phyloP scores from a whole-genome alignment of 208 protist genomes.

The Crithidia acanthocephali region DNA sequence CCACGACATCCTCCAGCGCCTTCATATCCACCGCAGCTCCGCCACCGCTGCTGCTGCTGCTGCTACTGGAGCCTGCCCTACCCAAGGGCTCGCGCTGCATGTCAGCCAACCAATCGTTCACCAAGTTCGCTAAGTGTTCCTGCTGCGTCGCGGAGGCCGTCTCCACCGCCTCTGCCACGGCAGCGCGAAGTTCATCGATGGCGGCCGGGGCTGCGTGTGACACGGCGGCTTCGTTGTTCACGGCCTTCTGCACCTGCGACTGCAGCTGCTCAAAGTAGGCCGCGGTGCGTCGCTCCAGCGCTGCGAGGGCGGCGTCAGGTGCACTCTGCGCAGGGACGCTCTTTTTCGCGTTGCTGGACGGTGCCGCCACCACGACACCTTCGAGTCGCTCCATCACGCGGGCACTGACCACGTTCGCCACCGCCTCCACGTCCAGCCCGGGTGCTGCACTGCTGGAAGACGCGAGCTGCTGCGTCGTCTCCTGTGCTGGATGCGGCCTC shows the following conservation, averaged over 20 bases:
- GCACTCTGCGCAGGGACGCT: not conserved
- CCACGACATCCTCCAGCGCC: conserved; percentile 51
- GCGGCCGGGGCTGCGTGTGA: not conserved
- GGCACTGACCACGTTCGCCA: conserved; percentile 29
- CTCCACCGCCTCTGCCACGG: conserved; percentile 54
- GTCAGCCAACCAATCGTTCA: conserved; percentile 42
- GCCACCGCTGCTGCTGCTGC: conserved; percentile 5
- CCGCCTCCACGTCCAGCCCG: conserved; percentile 25
- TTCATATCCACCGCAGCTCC: conserved; percentile 21
- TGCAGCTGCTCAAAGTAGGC: conserved; percentile 34
- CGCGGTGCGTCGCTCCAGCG: conserved; percentile 22
- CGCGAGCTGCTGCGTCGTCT: not conserved
- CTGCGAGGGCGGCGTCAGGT: not conserved
- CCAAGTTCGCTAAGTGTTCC: conserved; percentile 41
- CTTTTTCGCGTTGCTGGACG: not conserved
- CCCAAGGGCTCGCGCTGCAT: not conserved
- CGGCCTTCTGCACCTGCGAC: conserved; percentile 4
- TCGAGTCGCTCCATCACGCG: conserved; percentile 24
- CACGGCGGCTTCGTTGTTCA: not conserved
- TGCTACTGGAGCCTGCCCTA: not conserved
- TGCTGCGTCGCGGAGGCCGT: conserved; percentile 54
- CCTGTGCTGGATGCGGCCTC: not conserved
- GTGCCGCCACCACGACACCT: not conserved
- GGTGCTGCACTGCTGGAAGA: not conserved
- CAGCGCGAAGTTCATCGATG: conserved; percentile 13